Conservation (phyloP, 1,139 yeast species). For the Wickerhamomyces sp. region DNA sequence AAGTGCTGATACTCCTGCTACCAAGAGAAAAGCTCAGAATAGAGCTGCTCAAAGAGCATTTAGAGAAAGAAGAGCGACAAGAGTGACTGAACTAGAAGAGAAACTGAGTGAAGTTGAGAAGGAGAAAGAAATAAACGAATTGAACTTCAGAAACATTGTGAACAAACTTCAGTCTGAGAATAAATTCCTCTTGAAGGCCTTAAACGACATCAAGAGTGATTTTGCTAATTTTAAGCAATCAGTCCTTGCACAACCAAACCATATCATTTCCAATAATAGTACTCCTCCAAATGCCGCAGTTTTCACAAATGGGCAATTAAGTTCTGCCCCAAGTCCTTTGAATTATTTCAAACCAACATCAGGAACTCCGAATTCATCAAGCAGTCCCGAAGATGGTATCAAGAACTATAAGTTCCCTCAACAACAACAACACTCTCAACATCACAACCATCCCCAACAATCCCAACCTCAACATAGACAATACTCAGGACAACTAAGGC, state of each 20-base stretch:
- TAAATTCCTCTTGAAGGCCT: constrained; percentile 25
- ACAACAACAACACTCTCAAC: constrained; percentile 6
- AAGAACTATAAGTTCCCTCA: constrained; percentile 5
- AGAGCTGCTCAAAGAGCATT: constrained; percentile 95
- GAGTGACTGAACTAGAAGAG: constrained; percentile 47
- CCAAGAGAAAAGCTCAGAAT: constrained; percentile 86
- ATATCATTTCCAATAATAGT: constrained; percentile 7
- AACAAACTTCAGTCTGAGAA: constrained; percentile 31
- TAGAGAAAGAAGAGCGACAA: constrained; percentile 32
- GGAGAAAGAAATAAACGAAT: constrained; percentile 57
- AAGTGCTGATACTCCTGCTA: constrained; percentile 61
- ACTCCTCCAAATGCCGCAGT: constrained; percentile 17
- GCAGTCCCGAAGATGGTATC: constrained; percentile 4
- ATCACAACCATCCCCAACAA: no score
- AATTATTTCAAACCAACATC: constrained; percentile 19
- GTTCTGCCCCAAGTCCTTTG: constrained; percentile 20
- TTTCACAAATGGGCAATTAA: constrained; percentile 19
- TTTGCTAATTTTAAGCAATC: constrained; percentile 19
- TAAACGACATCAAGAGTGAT: constrained; percentile 24
- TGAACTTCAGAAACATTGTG: constrained; percentile 45
- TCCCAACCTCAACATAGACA: constrained; percentile 10
- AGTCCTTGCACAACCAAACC: constrained; percentile 7
- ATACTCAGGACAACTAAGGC: neutral
- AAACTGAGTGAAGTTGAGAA: constrained; percentile 59
- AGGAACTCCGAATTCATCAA: constrained; percentile 1